Base-by-base conservation (phyloP, 1,284 basidiomycete genomes). In the Tilletia setariae region DNA sequence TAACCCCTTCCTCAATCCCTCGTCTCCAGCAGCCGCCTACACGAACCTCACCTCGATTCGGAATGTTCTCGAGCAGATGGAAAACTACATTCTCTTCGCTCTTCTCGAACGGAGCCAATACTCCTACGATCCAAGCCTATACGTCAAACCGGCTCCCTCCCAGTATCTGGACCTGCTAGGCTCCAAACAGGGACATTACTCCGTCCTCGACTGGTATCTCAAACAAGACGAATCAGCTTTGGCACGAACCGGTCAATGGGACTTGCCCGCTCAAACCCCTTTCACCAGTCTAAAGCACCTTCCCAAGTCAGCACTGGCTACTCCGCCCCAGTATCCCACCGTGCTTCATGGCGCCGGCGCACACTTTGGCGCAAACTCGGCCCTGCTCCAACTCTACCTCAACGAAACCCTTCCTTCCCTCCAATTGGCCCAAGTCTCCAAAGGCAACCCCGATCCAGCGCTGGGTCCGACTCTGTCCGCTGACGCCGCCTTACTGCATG, bases 61-160 rank as follows among this genome's bases (percentile, higher is more conserved):
- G 6, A 53, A 53, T 25, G 51, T 53, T 11, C 51, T 53, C 51
- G 51, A 53, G 28, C 51, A 28, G 21, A 53, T 53, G 51, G 51
- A 53, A 53, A 28, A 53, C 51, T 28, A 25, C 21, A 53, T 53
- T 23, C 21, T 53, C 51, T 25, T 53, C 51, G 51, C 51, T 28
- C 23, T 53, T 11, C 21, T 53, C 51, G 23, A 53, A 15, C 51
- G 51, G 2, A 15, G 13, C 16, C 51, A 53, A 9, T 53, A 53
- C 51, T 23, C 51, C 23, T 25, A 23, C 21, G 51, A 53, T 28
- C 51, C 51, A 7, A 13, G 23, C 23, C 51, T 53, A 11, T 53
- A 53, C 28, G 11, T 11, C 35, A 40, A 40, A 11, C 35, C 35
- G 35, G 35, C 11, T 11, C 35, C 35, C 35, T 40, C 35, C 11